Base-by-base conservation (phyloP, 2,329 filamentous ascomycete genomes). In the Stachybotrys chlorohalonatus region DNA sequence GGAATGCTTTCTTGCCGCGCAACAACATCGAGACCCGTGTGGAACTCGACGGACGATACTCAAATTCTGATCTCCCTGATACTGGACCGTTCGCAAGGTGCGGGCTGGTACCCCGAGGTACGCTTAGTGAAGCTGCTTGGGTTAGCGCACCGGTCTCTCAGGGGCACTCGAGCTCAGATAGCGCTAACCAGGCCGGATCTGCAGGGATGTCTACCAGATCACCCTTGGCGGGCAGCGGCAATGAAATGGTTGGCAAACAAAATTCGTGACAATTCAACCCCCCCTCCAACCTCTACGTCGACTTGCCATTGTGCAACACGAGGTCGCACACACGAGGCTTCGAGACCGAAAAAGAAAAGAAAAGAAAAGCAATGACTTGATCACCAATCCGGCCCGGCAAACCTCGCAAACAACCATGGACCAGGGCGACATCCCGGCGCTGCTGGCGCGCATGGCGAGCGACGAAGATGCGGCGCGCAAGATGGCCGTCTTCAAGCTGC, bases 401-500 rank as follows among this genome's bases (percentile, higher is more conserved):
- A 57, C 42, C 36, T 51, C 47, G 49, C 24, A 39, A 45, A 52
- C 24, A 24, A 24, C 32, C 36, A 65, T 86, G 83, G 83, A 86
- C 65, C 83, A 85, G 73, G 81, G 81, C 63, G 83, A 86, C 62
- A 83, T 86, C 62, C 83, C 83, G 51, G 79, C 80, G 68, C 78
- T 86, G 62, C 75, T 86, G 62, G 75, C 81, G 73, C 82, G 83
- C 60, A 75, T 86, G 57, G 76, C 80, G 47, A 85, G 83, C 72
- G 81, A 86, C 63, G 83, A 96, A 73, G 94, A 99, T 78, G 92
- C 90, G 55, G 86, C 90, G 62, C 90, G 92, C 66, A 99, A 99
- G 73, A 96, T 97, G 90, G 94, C 94, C 57, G 94, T 95, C 57
- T 99, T 99, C 82, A 96, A 96, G 75, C 84, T 99, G 60, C 94